These are phyloP conservation scores for Nosema granulosis DNA, from an alignment of 371 early-diverging fungal genomes.

Conservation along the genomic window DNA sequence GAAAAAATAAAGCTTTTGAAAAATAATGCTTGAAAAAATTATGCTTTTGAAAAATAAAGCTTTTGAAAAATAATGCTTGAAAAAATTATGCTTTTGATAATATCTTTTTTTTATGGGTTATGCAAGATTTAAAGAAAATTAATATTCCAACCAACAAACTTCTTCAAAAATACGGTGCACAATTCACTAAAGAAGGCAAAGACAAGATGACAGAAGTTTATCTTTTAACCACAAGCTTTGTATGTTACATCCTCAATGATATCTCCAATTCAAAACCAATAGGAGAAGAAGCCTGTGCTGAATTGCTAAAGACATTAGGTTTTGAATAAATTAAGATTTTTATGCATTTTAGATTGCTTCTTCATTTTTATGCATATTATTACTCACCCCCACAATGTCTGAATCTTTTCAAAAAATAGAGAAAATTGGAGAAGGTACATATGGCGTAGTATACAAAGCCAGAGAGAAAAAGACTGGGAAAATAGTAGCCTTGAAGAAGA, in stretches of 20 bases:
- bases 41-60: too few relatives aligned
- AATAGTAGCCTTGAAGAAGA: conserved; percentile 92
- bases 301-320: neutral
- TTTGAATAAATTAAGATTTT: neutral
- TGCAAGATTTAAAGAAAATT: neutral
- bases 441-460: conserved; percentile 98
- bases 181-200: neutral
- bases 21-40: too few relatives aligned
- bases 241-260: neutral
- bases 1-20: too few relatives aligned
- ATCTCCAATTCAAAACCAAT: neutral
- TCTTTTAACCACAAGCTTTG: neutral
- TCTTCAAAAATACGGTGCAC: neutral
- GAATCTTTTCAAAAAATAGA: conserved; percentile 73
- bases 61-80: too few relatives aligned
- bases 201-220: neutral
- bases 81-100: too few relatives aligned
- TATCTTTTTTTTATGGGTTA: too few relatives aligned
- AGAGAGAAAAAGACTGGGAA: conserved; percentile 76
- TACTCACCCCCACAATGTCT: conserved; percentile 39
- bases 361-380: too few relatives aligned
- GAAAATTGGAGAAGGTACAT: conserved; percentile 95
- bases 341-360: neutral
- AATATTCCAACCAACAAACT: neutral
- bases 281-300: neutral